A percentile compares a stretch with the other conserved stretches of the same genome.
phyloP scores from a whole-genome alignment of 1,284 basidiomycete genomes.

The Pulchroboletus neoregius region DNA sequence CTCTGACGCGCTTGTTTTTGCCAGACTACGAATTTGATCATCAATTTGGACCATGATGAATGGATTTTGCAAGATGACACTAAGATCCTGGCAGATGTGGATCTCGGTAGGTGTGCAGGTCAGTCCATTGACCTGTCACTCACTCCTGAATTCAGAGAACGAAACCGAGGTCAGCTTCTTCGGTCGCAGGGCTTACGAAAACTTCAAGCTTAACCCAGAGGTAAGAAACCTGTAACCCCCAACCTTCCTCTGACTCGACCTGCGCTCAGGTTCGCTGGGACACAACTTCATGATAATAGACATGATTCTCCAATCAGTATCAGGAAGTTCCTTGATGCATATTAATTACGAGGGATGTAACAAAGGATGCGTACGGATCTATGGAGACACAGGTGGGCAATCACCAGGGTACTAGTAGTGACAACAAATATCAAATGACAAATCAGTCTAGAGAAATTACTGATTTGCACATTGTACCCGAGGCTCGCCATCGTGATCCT shows the following conservation, averaged over 20 bases:
- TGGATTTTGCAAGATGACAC: constrained; percentile 78
- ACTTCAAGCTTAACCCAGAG: constrained; percentile 79
- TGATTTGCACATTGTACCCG: constrained; percentile 84
- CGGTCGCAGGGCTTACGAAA: constrained; percentile 70
- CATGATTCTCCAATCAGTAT: constrained; percentile 1
- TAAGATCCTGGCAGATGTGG: constrained; percentile 61
- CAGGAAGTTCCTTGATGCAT: constrained; percentile 16
- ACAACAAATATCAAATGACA: constrained; percentile 17
- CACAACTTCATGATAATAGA: constrained; percentile 5
- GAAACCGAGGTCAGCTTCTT: constrained; percentile 94
- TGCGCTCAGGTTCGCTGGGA: constrained; percentile 31
- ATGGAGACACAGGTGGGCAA: constrained; percentile 21
- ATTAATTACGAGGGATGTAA: constrained; percentile 34
- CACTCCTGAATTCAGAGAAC: constrained; percentile 64
- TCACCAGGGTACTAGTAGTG: constrained; percentile 23
- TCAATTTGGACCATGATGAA: constrained; percentile 92
- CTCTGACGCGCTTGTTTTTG: neutral
- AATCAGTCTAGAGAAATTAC: constrained; percentile 37
- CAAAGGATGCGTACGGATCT: constrained; percentile 27
- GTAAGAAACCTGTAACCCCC: constrained; percentile 39
- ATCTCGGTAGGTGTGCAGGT: constrained; percentile 59
- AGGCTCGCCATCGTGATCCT: constrained; percentile 72
- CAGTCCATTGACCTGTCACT: neutral
- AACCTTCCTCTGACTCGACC: neutral
- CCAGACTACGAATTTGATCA: constrained; percentile 91